phyloP scores from a whole-genome alignment of 2,329 filamentous ascomycete genomes.

The Colletotrichum truncatum region DNA sequence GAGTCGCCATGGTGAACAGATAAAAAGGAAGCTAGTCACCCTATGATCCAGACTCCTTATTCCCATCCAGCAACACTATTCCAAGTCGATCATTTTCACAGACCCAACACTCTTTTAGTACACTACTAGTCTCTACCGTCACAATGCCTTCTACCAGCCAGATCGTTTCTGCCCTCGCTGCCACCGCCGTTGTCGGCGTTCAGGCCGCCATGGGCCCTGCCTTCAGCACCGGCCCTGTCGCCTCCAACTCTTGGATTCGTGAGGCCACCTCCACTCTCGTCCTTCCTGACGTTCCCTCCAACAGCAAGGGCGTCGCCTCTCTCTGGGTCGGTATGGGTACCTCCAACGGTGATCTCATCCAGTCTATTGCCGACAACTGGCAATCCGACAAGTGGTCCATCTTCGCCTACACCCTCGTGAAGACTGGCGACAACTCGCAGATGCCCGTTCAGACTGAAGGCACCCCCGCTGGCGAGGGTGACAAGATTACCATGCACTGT shows the following conservation, averaged over 20 bases:
- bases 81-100: background rate
- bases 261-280: constrained; percentile 53
- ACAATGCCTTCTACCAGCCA: constrained; percentile 22
- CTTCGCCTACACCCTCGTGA: constrained; percentile 52
- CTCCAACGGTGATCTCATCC: constrained; percentile 54
- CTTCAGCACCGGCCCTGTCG: constrained; percentile 54
- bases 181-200: constrained; percentile 16
- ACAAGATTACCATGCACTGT: constrained; percentile 30
- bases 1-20: background rate
- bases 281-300: constrained; percentile 47
- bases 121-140: background rate
- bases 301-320: constrained; percentile 47
- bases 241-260: constrained; percentile 49
- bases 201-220: constrained; percentile 44
- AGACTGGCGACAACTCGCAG: constrained; percentile 36
- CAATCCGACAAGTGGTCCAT: constrained; percentile 45
- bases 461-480: constrained; percentile 8
- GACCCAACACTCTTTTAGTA: background rate
- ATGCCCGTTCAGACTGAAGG: constrained; percentile 21
- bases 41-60: background rate
- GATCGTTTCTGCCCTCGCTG: constrained; percentile 16
- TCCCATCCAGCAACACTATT: background rate
- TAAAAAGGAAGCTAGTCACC: background rate
- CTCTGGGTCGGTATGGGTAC: constrained; percentile 60
- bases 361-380: constrained; percentile 53